Evolutionary conservation across 345 rosid species (phyloP).

Genomic region (Salix dunnii): DNA sequence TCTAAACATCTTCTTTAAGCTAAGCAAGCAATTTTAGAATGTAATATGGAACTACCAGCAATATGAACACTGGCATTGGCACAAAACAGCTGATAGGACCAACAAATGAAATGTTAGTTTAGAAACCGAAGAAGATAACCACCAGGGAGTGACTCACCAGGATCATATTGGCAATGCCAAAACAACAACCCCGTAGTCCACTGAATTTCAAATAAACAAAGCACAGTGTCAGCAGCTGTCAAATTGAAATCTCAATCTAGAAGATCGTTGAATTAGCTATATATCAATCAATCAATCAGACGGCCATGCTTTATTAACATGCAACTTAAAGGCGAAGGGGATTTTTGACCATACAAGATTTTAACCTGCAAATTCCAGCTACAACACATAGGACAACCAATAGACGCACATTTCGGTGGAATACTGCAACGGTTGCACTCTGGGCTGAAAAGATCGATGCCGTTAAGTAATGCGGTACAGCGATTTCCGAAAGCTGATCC

Average conservation of each 20-base stretch:
- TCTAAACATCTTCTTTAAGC: not conserved
- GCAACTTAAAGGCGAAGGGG: conserved; percentile 36
- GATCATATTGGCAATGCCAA: conserved; percentile 94
- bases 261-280: too few relatives aligned
- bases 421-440: conserved; percentile 62
- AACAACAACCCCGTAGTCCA: conserved; percentile 89
- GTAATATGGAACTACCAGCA: not conserved
- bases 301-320: not conserved
- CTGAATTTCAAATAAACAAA: conserved; percentile 50
- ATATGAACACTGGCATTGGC: not conserved
- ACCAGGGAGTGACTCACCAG: conserved; percentile 61
- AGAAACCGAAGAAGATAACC: not conserved
- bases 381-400: conserved; percentile 65
- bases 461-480: conserved; percentile 87
- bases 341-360: conserved; percentile 69
- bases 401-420: conserved; percentile 64
- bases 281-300: not conserved
- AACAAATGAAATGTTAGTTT: not conserved
- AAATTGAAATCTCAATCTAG: not conserved
- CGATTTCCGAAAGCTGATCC: conserved; percentile 82
- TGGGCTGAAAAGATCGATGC: conserved; percentile 92
- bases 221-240: conserved; percentile 26
- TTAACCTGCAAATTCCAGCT: conserved; percentile 95
- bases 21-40: not conserved
- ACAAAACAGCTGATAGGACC: not conserved